Base-by-base conservation (phyloP, 768 basidiomycete species). In the Artomyces pyxidatus region DNA sequence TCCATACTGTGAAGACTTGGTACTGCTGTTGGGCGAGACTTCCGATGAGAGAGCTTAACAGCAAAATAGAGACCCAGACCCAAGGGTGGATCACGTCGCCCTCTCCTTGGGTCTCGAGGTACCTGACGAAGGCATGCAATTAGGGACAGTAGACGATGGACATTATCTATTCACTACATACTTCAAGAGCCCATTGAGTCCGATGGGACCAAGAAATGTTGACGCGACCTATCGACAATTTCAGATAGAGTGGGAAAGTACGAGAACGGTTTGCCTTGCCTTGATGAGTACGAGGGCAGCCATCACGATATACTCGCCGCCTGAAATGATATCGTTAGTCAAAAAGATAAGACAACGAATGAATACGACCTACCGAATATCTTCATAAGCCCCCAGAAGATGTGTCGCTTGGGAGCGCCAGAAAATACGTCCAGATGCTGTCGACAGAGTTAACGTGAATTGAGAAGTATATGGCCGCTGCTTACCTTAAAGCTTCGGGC, bases 31-130 rank as follows among this genome's bases (percentile, higher is more conserved):
- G 70, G 25, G 65, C 55, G 6, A 83, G 21, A 5, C 73, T 66
- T 11, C 62, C 65, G 10, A 73, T 0, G 3, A 69, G 59, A 12
- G 78, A 75, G 10, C 76, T 78, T 4, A 74, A 41, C 52, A 79
- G 73, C 11, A 81, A 65, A 59, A 67, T 65, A 0, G 63, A 25
- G 11, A 86, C 73, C 84, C 85, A 88, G 7, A 86, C 74, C 77
- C 84, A 85, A 1, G 85, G 85, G 29, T 73, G 72, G 27, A 83
- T 61, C 7, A 63, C 56, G 0, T 80, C 70, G n/a, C 63, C 70
- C 49, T 71, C 58, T 2, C 78, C 79, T 9, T 67, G 64, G 3
- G 61, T 71, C 63, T 86, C 82, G 14, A 88, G 63, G 57, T 85
- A 80, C 30, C 76, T 81, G 46, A 19, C 23, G 16, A 14, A 6